Conservation (phyloP, 1,139 yeast species). For the Pichia sp. region DNA sequence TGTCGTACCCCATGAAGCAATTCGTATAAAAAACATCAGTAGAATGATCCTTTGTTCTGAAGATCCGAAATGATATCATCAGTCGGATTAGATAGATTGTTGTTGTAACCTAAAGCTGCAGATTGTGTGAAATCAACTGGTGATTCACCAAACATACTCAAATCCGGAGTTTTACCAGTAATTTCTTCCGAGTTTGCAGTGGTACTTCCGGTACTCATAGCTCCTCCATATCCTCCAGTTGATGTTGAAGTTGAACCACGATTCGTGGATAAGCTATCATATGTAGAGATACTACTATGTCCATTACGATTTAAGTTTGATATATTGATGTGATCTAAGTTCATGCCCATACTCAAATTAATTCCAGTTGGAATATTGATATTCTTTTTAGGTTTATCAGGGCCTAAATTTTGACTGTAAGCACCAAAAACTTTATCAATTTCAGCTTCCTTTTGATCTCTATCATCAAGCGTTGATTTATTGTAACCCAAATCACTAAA, state of each 20-base stretch:
- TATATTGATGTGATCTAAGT: too few relatives aligned
- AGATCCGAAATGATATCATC: constrained; percentile 1
- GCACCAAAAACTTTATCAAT: neutral
- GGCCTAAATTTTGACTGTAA: too few relatives aligned
- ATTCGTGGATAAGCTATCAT: neutral
- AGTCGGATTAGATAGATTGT: neutral
- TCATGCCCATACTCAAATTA: neutral
- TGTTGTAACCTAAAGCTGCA: neutral
- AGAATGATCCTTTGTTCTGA: neutral
- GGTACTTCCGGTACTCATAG: neutral
- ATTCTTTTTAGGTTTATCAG: neutral
- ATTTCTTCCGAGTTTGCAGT: neutral
- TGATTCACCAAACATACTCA: constrained; percentile 3
- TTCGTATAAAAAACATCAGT: neutral
- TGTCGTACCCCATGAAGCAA: neutral
- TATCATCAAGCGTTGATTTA: neutral
- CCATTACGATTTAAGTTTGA: too few relatives aligned
- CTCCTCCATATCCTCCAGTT: neutral
- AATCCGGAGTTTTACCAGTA: neutral
- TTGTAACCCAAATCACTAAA: neutral
- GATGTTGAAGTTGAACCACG: neutral
- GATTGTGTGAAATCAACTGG: neutral
- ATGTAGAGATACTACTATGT: too few relatives aligned
- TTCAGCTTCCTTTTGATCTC: neutral
- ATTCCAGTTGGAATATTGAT: neutral